These are phyloP conservation scores for Phytophthora citrophthora DNA, from an alignment of 352 stramenopile species.

Conservation along the genomic window DNA sequence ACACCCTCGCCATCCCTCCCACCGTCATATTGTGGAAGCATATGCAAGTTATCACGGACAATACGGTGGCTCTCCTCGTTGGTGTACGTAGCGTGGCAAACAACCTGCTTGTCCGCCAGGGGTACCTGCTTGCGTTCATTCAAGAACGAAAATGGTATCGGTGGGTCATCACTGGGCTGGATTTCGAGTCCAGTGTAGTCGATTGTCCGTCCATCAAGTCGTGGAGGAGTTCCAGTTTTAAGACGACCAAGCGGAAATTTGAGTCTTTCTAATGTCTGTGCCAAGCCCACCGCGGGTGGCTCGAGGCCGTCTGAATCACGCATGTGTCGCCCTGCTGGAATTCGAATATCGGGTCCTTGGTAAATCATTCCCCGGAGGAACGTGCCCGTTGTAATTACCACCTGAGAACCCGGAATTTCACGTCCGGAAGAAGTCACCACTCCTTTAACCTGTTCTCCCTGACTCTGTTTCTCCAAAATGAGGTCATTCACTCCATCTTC, in stretches of 20 bases:
- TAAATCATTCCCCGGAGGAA: slow-evolving; percentile 98
- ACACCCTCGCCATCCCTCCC: slow-evolving; percentile 71
- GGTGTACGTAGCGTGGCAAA: slow-evolving; percentile 96
- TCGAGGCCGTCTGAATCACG: slow-evolving; percentile 87
- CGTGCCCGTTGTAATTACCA: slow-evolving; percentile 98
- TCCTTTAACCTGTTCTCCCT: slow-evolving; percentile 65
- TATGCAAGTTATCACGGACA: slow-evolving; percentile 93
- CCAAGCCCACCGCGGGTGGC: slow-evolving; percentile 94
- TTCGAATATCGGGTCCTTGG: slow-evolving; percentile 90
- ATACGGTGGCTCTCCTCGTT: slow-evolving; percentile 97
- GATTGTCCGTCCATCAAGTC: slow-evolving; percentile 96
- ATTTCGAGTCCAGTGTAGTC: slow-evolving; percentile 92
- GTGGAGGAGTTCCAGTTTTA: slow-evolving; percentile 97
- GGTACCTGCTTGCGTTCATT: slow-evolving; percentile 75
- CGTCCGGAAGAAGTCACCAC: slow-evolving; percentile 67
- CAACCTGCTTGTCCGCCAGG: slow-evolving; percentile 82
- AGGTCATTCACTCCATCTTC: slow-evolving; percentile 97
- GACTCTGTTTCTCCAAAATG: slow-evolving; percentile 58
- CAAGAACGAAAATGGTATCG: slow-evolving; percentile 96
- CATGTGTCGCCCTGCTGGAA: slow-evolving; percentile 95
- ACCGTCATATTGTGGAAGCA: slow-evolving; percentile 93
- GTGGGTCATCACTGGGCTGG: slow-evolving; percentile 93
- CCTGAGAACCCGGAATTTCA: slow-evolving; percentile 57
- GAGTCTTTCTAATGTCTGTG: slow-evolving; percentile 92
- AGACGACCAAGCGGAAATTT: slow-evolving; percentile 94